Base-by-base conservation (phyloP, 345 rosid genomes). In the Atalantia buxifolia region DNA sequence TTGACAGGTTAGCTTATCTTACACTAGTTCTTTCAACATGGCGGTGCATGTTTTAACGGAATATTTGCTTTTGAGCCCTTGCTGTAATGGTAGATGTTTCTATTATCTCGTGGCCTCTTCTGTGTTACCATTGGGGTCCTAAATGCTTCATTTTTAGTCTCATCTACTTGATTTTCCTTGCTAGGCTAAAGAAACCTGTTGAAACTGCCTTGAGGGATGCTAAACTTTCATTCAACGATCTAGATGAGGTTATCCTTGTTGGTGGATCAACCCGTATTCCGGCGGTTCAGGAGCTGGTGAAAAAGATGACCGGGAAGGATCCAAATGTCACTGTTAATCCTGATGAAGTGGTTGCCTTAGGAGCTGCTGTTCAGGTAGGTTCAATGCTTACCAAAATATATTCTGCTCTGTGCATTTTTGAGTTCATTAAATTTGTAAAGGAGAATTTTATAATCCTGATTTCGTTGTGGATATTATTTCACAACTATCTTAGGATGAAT, bases 191-290 rank as follows among this genome's bases (percentile, higher is more conserved):
- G 85, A 91, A 87, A 48, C 97, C 99, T 0, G 97, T 94, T 30
- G 94, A 94, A 80, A 96, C 87, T 80, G 80, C 99, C 22, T 81
- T 94, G 77, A 90, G 48, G 88, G 99, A 94, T 74, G 98, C 99
- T 27, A 96, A 94, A 75, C 94, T 96, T 36, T 82, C 97, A 68
- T 84, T 91, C 70, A 92, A 87, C 45, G 99, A 96, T 66, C 81
- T 96, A 48, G 98, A 94, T 85, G 99, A 95, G 48, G 70, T 92
- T 36, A 94, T 96, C 73, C 98, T 96, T 83, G 99, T 96, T 18
- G 99, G 99, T 79, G 99, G 99, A 40, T 96, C 99, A 57, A 96
- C 99, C 33, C 94, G 98, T 57, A 96, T 95, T 64, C 99, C 97
- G 31, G 97, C 99, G 75, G 98, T 96, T 48, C 98, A 92, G 83